Evolutionary conservation across 106 monocot genomes (phyloP).

Genomic region (Hemerocallis citrina): DNA sequence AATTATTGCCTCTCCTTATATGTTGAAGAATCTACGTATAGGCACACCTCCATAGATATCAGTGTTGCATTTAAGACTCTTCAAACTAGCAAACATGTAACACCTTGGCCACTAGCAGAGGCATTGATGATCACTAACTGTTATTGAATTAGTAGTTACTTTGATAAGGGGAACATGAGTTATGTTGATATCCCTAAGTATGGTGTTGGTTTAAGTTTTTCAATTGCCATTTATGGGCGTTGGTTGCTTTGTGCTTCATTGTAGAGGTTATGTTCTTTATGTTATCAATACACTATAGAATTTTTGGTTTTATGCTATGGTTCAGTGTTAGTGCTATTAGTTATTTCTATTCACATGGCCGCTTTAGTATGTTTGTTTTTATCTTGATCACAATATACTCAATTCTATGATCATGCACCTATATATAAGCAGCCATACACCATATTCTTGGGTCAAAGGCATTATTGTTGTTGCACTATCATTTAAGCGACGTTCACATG

Average conservation of each 20-base stretch:
- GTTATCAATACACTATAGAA: neutral
- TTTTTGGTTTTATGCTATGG: neutral
- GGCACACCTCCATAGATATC: too few relatives aligned
- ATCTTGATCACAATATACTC: neutral
- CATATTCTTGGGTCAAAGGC: neutral
- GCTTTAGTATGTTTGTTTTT: neutral
- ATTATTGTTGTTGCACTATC: neutral
- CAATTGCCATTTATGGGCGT: neutral
- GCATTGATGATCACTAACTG: neutral
- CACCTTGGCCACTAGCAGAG: neutral
- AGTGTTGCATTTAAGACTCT: too few relatives aligned
- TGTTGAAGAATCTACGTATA: too few relatives aligned
- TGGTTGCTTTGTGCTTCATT: neutral
- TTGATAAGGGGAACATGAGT: neutral
- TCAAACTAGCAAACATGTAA: neutral
- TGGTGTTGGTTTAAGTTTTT: neutral
- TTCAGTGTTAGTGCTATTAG: neutral
- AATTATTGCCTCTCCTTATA: too few relatives aligned
- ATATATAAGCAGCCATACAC: too few relatives aligned
- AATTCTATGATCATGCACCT: neutral
- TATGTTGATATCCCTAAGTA: neutral
- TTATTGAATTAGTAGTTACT: neutral
- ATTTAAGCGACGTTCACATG: conserved; percentile 25
- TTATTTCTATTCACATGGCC: neutral
- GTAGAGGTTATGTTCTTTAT: too few relatives aligned